Percentiles rank a stretch among this genome's conserved stretches.
Conservation (phyloP, 75 land plant species). For the Picea sitchensis region DNA sequence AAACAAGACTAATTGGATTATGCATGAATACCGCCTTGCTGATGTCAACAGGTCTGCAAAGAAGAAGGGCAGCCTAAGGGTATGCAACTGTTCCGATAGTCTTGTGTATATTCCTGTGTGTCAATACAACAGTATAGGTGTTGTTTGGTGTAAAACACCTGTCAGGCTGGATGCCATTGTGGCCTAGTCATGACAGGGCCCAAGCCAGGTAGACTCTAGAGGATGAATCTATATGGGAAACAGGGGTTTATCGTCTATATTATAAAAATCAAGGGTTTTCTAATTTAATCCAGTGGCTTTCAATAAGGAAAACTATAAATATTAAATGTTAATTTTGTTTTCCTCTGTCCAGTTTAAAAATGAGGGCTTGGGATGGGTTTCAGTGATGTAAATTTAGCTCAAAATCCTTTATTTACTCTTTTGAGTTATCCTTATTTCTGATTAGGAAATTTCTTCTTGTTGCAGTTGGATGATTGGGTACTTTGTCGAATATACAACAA, state of each 20-base stretch:
- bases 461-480: conserved; percentile 70
- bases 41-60: conserved; percentile 9
- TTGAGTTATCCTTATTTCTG: not conserved
- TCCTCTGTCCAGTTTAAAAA: too few relatives aligned
- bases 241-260: too few relatives aligned
- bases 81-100: not conserved
- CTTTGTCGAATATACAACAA: conserved; percentile 63
- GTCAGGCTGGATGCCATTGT: not conserved
- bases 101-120: not conserved
- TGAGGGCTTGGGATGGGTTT: too few relatives aligned
- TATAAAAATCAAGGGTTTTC: too few relatives aligned
- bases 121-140: not conserved
- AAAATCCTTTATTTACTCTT: not conserved
- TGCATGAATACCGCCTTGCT: conserved; percentile 21
- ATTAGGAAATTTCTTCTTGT: not conserved
- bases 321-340: too few relatives aligned
- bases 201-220: too few relatives aligned
- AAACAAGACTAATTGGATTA: conserved; percentile 22
- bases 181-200: not conserved
- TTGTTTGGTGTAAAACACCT: not conserved
- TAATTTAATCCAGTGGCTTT: too few relatives aligned
- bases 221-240: not conserved
- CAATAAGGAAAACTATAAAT: too few relatives aligned
- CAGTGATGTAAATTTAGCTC: too few relatives aligned
- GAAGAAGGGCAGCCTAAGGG: conserved; percentile 13